A percentile compares a stretch with the other conserved stretches of the same genome.
Conservation (phyloP, 768 basidiomycete species). For the Leccinellum albellum region DNA sequence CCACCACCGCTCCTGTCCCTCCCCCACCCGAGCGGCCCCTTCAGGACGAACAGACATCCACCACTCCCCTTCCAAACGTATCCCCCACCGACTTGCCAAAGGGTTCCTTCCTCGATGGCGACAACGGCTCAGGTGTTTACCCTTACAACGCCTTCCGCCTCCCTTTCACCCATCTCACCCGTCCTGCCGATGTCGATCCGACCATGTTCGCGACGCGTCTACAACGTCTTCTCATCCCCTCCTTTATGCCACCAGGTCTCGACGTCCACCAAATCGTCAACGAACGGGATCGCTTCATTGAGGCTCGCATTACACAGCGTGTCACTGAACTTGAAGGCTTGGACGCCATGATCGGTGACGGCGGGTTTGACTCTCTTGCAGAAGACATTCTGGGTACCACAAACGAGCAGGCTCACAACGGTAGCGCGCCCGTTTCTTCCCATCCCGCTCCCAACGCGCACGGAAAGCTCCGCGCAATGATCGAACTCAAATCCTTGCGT, state of each 20-base stretch:
- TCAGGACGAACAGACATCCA: conserved; percentile 54
- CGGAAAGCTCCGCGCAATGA: conserved; percentile 83
- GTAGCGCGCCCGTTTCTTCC: conserved; percentile 9
- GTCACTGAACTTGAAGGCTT: conserved; percentile 81
- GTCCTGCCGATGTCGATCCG: conserved; percentile 56
- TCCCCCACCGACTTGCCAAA: conserved; percentile 64
- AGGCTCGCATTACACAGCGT: conserved; percentile 84
- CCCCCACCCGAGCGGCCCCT: conserved; percentile 32
- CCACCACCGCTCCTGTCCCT: conserved; percentile 26
- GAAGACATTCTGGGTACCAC: conserved; percentile 30
- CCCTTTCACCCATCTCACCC: conserved; percentile 78
- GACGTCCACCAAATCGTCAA: conserved; percentile 89
- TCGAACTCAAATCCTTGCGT: conserved; percentile 88
- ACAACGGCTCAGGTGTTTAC: conserved; percentile 76
- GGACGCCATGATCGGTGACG: conserved; percentile 78
- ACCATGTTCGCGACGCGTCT: conserved; percentile 65
- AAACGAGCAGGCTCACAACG: conserved; percentile 26
- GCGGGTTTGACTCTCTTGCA: conserved; percentile 53
- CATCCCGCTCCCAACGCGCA: conserved; percentile 64
- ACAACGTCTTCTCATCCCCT: conserved; percentile 81
- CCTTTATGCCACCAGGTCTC: conserved; percentile 85
- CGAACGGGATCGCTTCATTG: conserved; percentile 88
- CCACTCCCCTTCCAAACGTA: conserved; percentile 33
- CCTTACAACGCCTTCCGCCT: conserved; percentile 89
- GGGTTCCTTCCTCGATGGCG: conserved; percentile 74